phyloP scores from a whole-genome alignment of 768 basidiomycete species.

The Amanita jacksonii region DNA sequence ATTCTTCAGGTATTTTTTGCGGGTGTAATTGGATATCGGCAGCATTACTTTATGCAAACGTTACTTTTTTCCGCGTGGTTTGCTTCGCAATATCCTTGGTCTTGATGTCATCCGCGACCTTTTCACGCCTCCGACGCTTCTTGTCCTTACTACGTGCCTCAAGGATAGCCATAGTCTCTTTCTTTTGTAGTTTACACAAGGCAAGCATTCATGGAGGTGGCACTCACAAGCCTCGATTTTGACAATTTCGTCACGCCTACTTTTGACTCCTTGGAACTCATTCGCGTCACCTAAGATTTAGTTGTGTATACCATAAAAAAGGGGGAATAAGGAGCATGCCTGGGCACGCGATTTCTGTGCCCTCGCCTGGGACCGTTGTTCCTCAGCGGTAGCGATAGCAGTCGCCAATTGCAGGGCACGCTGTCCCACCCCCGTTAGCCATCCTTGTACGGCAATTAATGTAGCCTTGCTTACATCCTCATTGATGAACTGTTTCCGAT shows the following conservation, averaged over 20 bases:
- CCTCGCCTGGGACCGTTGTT: conserved; percentile 32
- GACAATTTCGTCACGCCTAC: too few species aligned
- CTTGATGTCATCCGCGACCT: background rate
- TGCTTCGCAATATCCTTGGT: background rate
- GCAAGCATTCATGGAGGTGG: background rate
- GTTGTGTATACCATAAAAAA: background rate
- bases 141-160: conserved; percentile 29
- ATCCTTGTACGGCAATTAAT: background rate
- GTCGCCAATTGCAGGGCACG: conserved; percentile 38
- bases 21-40: background rate
- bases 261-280: background rate
- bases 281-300: background rate
- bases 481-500: conserved; percentile 27
- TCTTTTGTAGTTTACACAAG: conserved; percentile 17
- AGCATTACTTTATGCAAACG: background rate
- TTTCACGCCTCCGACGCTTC: conserved; percentile 24
- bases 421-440: too few species aligned
- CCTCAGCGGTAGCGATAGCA: conserved; percentile 35
- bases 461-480: conserved; percentile 18
- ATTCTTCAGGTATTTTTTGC: too few species aligned
- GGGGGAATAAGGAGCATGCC: conserved; percentile 16
- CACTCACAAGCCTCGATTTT: conserved; percentile 2
- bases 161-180: conserved; percentile 32
- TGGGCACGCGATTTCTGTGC: conserved; percentile 30
- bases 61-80: conserved; percentile 1